A percentile compares a stretch with the other conserved stretches of the same genome.
Evolutionary conservation across 1,139 yeast genomes (phyloP).

Genomic region (Candida smagusa): DNA sequence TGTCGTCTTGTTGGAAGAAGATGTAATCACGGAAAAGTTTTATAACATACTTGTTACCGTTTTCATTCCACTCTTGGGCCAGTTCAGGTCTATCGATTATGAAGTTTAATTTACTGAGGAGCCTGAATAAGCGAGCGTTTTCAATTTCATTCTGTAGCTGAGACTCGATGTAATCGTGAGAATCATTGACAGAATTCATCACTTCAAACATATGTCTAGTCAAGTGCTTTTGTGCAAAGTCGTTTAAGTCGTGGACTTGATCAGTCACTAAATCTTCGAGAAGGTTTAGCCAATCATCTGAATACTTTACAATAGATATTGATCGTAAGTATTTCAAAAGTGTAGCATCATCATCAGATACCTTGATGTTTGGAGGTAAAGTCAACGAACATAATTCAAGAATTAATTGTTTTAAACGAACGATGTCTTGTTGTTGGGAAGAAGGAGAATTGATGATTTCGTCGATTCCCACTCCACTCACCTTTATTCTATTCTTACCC

Average conservation of each 20-base stretch:
- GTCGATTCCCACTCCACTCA: slow-evolving; percentile 68
- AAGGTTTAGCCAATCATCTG: slow-evolving; percentile 21
- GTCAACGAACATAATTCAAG: slow-evolving; percentile 51
- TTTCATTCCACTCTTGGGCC: slow-evolving; percentile 55
- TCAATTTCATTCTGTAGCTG: slow-evolving; percentile 74
- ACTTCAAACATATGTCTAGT: slow-evolving; percentile 40
- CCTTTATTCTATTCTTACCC: slow-evolving; percentile 62
- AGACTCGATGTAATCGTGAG: slow-evolving; percentile 64
- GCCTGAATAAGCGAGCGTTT: slow-evolving; percentile 81
- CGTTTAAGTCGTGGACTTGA: slow-evolving; percentile 9
- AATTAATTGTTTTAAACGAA: slow-evolving; percentile 55
- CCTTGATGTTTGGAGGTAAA: slow-evolving; percentile 27
- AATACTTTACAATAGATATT: slow-evolving; percentile 17
- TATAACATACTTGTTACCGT: slow-evolving; percentile 74
- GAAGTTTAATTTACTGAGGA: slow-evolving; percentile 77
- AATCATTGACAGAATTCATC: slow-evolving; percentile 54
- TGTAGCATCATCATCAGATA: slow-evolving; percentile 7
- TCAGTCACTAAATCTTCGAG: slow-evolving; percentile 9
- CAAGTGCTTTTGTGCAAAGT: slow-evolving; percentile 21
- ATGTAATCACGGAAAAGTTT: slow-evolving; percentile 79
- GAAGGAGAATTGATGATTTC: slow-evolving; percentile 53
- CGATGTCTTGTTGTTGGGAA: slow-evolving; percentile 53
- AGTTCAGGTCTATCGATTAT: slow-evolving; percentile 71
- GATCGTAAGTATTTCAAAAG: slow-evolving; percentile 13
- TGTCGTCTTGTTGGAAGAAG: slow-evolving; percentile 78